Conservation (phyloP, 805 yeast species). For the Cyberlindnera nakhonratchasimensis region DNA sequence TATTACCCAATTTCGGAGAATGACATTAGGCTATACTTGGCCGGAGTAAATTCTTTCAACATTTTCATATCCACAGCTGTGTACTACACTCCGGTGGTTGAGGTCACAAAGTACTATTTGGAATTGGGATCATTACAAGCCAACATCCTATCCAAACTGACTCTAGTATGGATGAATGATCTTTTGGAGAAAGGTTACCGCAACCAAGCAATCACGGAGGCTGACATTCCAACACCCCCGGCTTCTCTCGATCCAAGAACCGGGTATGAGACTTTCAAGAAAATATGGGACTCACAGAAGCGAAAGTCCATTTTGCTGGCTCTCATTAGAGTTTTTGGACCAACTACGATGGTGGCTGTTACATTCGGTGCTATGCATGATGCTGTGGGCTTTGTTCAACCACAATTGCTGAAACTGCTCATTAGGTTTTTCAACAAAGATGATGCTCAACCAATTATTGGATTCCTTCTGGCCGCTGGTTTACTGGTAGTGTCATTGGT, state of each 20-base stretch:
- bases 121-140: constrained; percentile 51
- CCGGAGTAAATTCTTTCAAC: constrained; percentile 6
- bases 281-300: constrained; percentile 58
- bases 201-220: constrained; percentile 43
- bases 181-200: constrained; percentile 74
- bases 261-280: constrained; percentile 47
- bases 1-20: constrained; percentile 21
- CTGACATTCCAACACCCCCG: constrained; percentile 82
- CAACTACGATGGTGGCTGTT: constrained; percentile 66
- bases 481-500: constrained; percentile 61
- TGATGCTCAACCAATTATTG: constrained; percentile 39
- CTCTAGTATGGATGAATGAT: constrained; percentile 89
- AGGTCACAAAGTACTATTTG: constrained; percentile 33
- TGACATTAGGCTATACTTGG: constrained; percentile 26
- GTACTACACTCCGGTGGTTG: constrained; percentile 38
- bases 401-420: constrained; percentile 68
- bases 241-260: constrained; percentile 52
- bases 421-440: constrained; percentile 52
- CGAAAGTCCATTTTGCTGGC: constrained; percentile 56
- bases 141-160: constrained; percentile 68
- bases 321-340: constrained; percentile 68
- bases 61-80: constrained; percentile 21
- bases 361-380: constrained; percentile 72
- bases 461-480: constrained; percentile 56
- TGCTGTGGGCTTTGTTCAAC: constrained; percentile 79